These are phyloP conservation scores for Neonectria neomacrospora DNA, from an alignment of 2,329 filamentous ascomycete species.

Conservation along the genomic window DNA sequence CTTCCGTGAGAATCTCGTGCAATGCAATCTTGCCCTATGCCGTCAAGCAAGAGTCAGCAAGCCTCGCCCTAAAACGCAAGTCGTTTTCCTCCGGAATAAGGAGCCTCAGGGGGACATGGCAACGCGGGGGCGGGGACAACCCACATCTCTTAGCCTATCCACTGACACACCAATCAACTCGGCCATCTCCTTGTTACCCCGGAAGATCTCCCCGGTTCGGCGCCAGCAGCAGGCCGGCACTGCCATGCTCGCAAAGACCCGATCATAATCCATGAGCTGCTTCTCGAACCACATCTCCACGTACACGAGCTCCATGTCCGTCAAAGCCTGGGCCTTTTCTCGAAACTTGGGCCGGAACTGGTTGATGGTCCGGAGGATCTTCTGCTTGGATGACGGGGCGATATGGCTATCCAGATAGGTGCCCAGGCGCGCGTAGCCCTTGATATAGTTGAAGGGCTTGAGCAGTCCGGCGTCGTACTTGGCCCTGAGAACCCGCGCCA, in stretches of 20 bases:
- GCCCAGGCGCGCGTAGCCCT: constrained; percentile 89
- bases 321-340: constrained; percentile 91
- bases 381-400: constrained; percentile 82
- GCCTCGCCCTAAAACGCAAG: neutral
- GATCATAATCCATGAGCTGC: constrained; percentile 96
- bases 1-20: constrained; percentile 95
- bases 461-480: constrained; percentile 96
- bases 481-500: constrained; percentile 92
- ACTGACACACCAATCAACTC: constrained; percentile 94
- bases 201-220: constrained; percentile 94
- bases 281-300: constrained; percentile 99
- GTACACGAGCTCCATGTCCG: constrained; percentile 91
- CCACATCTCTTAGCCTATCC: constrained; percentile 88
- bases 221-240: constrained; percentile 98
- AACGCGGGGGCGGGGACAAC: constrained; percentile 50
- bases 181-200: constrained; percentile 98
- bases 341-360: constrained; percentile 95
- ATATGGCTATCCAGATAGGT: constrained; percentile 94
- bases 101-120: constrained; percentile 19
- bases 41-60: constrained; percentile 33
- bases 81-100: constrained; percentile 2
- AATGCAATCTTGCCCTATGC: constrained; percentile 88
- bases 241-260: constrained; percentile 98
- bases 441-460: constrained; percentile 98
- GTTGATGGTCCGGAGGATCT: constrained; percentile 91